These are phyloP conservation scores for Colletotrichum sublineola DNA, from an alignment of 2,329 filamentous ascomycete genomes.

Conservation along the genomic window DNA sequence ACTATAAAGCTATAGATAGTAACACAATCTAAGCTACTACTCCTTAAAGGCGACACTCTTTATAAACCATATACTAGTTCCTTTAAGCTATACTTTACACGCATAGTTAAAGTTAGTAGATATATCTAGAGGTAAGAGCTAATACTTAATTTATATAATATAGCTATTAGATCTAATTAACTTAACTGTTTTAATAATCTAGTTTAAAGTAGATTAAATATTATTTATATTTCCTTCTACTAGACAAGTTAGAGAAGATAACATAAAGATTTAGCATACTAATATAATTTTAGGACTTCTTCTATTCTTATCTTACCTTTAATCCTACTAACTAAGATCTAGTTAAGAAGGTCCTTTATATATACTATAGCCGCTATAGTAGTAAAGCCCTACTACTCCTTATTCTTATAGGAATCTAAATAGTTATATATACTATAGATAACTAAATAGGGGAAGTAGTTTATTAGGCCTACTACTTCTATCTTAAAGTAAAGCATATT, in stretches of 20 bases:
- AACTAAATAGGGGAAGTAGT: constrained; percentile 49
- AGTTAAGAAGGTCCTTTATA: constrained; percentile 47
- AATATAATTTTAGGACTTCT: constrained; percentile 3
- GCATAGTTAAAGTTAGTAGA: constrained; percentile 40
- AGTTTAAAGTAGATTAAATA: background rate
- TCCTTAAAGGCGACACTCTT: constrained; percentile 29
- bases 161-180: background rate
- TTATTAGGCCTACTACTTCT: constrained; percentile 51
- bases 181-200: background rate
- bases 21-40: constrained; percentile 40
- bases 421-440: constrained; percentile 55
- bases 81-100: constrained; percentile 27
- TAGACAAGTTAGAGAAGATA: background rate
- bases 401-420: constrained; percentile 51
- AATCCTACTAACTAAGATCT: constrained; percentile 40
- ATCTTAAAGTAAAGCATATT: constrained; percentile 52
- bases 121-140: constrained; percentile 35
- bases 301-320: constrained; percentile 7
- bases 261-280: background rate
- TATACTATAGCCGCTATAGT: constrained; percentile 50
- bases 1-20: constrained; percentile 44
- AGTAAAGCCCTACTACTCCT: constrained; percentile 50
- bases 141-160: background rate
- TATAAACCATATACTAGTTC: constrained; percentile 41
- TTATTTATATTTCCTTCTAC: background rate